Evolutionary conservation across 352 stramenopile species (phyloP).

Genomic region (Phytophthora parvispora): DNA sequence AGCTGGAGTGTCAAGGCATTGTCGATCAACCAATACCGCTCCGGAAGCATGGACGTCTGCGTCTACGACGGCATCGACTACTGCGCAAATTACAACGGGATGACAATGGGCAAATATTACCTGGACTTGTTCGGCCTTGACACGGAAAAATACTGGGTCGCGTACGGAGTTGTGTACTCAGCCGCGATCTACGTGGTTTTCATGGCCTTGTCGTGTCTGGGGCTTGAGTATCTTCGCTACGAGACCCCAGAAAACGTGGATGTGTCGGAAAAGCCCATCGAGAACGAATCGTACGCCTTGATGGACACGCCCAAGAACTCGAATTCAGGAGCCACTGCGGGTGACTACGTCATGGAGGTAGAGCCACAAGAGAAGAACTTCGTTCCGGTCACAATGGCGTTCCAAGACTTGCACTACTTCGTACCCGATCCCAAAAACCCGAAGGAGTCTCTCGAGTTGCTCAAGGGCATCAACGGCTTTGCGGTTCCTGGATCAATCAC

Average conservation of each 20-base stretch:
- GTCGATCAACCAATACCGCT: too few species aligned
- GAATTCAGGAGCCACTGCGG: background rate
- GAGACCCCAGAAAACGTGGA: slow-evolving; percentile 33
- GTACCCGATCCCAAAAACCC: too few species aligned
- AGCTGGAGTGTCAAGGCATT: too few species aligned
- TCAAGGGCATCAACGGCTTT: too few species aligned
- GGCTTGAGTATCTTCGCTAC: slow-evolving; percentile 37
- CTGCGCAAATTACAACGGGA: slow-evolving; percentile 24
- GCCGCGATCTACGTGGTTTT: slow-evolving; percentile 44
- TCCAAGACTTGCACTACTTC: too few species aligned
- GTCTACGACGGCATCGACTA: too few species aligned
- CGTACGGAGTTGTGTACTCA: slow-evolving; percentile 47
- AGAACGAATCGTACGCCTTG: slow-evolving; percentile 24
- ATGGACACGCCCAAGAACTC: slow-evolving; percentile 25
- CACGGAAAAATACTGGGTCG: slow-evolving; percentile 49
- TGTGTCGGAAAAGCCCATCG: slow-evolving; percentile 24
- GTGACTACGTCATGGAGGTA: slow-evolving; percentile 7
- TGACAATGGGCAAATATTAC: slow-evolving; percentile 44
- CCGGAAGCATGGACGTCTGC: too few species aligned
- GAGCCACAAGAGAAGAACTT: too few species aligned
- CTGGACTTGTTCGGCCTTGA: slow-evolving; percentile 53
- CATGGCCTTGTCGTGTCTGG: slow-evolving; percentile 35
- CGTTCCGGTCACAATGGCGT: too few species aligned
- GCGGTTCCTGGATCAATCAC: too few species aligned
- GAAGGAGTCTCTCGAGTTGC: too few species aligned